phyloP scores from a whole-genome alignment of 73 alveolate species.

The Paramecium caudatum region DNA sequence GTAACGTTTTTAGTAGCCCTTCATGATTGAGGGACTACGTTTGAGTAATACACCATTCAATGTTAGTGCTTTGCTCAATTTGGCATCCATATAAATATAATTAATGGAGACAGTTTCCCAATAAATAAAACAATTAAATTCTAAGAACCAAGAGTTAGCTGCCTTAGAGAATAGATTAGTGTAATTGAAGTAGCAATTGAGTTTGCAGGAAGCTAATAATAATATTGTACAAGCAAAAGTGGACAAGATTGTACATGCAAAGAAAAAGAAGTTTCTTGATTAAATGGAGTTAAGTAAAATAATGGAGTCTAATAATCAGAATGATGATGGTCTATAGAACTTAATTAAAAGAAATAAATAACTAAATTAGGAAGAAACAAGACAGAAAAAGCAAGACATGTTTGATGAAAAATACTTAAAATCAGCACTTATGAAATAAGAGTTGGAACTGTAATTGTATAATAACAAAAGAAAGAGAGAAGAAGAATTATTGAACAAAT shows the following conservation, averaged over 20 bases:
- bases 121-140: background rate
- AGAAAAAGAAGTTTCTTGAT: background rate
- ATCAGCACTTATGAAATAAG: background rate
- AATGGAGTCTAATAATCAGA: background rate
- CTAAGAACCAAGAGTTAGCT: background rate
- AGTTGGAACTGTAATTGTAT: background rate
- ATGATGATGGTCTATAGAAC: background rate
- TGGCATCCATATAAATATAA: background rate
- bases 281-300: background rate
- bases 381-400: constrained; percentile 5
- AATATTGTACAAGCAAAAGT: constrained; percentile 14
- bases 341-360: background rate
- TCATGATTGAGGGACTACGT: background rate
- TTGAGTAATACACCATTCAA: constrained; percentile 6
- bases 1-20: background rate
- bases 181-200: constrained; percentile 1
- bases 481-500: background rate
- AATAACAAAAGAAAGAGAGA: background rate
- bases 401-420: constrained; percentile 4
- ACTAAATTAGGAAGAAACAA: background rate
- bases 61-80: background rate
- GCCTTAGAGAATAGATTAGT: background rate
- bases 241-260: background rate
- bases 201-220: constrained; percentile 2
- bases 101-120: constrained; percentile 54